Evolutionary conservation across 352 stramenopile species (phyloP), one percentile per base, ranked within the genome.

Genomic region (Pythium coloratum): DNA sequence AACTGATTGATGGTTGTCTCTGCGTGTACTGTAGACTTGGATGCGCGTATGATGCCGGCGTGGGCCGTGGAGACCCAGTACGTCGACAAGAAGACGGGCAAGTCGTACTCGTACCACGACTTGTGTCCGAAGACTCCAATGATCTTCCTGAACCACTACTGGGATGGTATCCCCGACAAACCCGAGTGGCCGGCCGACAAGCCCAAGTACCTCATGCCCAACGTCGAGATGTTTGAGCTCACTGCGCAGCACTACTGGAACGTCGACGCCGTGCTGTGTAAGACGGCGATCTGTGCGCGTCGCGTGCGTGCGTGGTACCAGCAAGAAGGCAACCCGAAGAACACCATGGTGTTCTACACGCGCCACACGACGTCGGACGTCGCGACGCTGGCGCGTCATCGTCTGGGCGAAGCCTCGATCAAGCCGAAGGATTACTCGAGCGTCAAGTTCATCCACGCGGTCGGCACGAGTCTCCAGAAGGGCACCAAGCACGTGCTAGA

Each of bases 291-390:
- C 30, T 88, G 73, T 49, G 76, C 76, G 34, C 73, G 67, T 30
- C 76, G 80, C 7, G 71, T 88, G 32, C 66, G 55, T 10, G 61
- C 70, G 16, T 88, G 80, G 80, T 88, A 85, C 50, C 47, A 76
- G 56, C 80, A 88, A 51, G 75, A 88, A 58, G 77, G 77, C 38
- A 89, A 84, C 33, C 80, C 76, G 2, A 75, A 76, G 13, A 63
- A 84, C n/a, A 71, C 78, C 10, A 64, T 73, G 12, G 78, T 89
- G 30, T 58, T 85, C 3, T 87, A 87, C 62, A 84, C 80, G 13
- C 78, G 80, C 1, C 80, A 89, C 69, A 89, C 80, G 46, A 82
- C 78, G 2, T 84, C 76, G 24, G 76, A 89, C 57, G 70, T 86
- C 18, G 78, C 76, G 8, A 65, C 68, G 3, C 65, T 85, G 16